Base-by-base conservation (phyloP, 2,329 filamentous ascomycete species). In the Pseudogymnoascus sp. region DNA sequence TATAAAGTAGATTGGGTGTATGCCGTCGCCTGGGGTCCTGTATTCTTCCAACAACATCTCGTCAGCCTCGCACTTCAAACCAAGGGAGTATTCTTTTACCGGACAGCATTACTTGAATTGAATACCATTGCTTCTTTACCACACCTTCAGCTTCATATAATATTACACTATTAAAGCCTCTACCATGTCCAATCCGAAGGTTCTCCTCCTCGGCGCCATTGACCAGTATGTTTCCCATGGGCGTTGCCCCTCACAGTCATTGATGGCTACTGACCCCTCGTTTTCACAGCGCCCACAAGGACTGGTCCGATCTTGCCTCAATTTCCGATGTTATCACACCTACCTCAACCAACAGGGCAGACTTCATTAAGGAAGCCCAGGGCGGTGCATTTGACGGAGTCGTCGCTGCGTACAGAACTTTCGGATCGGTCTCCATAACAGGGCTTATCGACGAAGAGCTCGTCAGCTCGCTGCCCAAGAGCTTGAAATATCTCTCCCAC, bases 401-500 rank as follows among this genome's bases (percentile, higher is more conserved):
- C 33, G 69, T 81, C 18, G 86, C 82, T 37, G 80, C 82, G 28
- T 94, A 88, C 74, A 83, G 90, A 60, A 93, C 88, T 12, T 90
- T 91, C 67, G 73, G 73, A 47, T 89, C 85, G 33, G 76, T 82
- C 41, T 70, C 69, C 11, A 77, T 86, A 62, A 93, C 89, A 0
- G 91, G 91, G 1, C 74, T 76, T 18, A 76, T 94, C 64, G 88
- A 95, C 71, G 78, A 79, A 47, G 88, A 90, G 72, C 73, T 94
- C n/a, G 74, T 92, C 36, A 72, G 78, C 43, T 78, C 73, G 1
- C 72, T 86, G 18, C 83, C 84, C 4, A 65, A 71, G n/a, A 77
- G 76, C 14, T 72, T 86, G 43, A 76, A 75, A 63, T 87, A 82
- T 68, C 75, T 87, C 65, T 83, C 80, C 68, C 83, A 86, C 71